A percentile compares a stretch with the other conserved stretches of the same genome.
phyloP scores from a whole-genome alignment of 805 yeast species.

The Myxozyma nipponensis region DNA sequence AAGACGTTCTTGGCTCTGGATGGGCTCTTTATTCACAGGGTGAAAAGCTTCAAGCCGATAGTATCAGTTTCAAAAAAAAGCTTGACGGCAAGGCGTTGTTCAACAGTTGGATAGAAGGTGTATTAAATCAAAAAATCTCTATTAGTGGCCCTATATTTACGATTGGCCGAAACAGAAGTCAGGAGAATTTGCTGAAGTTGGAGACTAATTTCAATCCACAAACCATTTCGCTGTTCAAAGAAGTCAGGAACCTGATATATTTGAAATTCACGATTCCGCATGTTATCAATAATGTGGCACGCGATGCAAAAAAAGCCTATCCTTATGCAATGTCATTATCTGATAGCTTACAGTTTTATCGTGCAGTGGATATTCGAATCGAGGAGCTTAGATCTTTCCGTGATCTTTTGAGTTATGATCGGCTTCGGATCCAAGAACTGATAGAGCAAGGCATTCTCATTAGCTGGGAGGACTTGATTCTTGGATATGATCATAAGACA shows the following conservation, averaged over 20 bases:
- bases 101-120: conserved; percentile 48
- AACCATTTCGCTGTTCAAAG: conserved; percentile 46
- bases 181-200: conserved; percentile 34
- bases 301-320: conserved; percentile 49
- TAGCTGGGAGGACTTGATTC: conserved; percentile 47
- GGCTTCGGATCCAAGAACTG: conserved; percentile 35
- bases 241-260: conserved; percentile 49
- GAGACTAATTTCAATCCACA: conserved; percentile 51
- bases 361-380: conserved; percentile 34
- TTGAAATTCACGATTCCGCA: conserved; percentile 59
- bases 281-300: conserved; percentile 45
- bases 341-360: conserved; percentile 49
- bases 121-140: conserved; percentile 27
- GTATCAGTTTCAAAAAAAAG: conserved; percentile 44
- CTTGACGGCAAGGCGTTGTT: conserved; percentile 45
- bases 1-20: conserved; percentile 52
- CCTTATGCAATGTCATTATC: conserved; percentile 54
- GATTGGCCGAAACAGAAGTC: conserved; percentile 34
- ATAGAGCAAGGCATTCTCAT: conserved; percentile 40
- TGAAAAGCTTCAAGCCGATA: conserved; percentile 51
- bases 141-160: conserved; percentile 42
- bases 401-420: conserved; percentile 42
- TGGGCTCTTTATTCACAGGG: conserved; percentile 70
- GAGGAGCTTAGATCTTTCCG: conserved; percentile 43
- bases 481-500: neutral